A percentile compares a stretch with the other conserved stretches of the same genome.
Evolutionary conservation across 176 grass and related monocot species (phyloP).

Genomic region (Neostapfia colusana): DNA sequence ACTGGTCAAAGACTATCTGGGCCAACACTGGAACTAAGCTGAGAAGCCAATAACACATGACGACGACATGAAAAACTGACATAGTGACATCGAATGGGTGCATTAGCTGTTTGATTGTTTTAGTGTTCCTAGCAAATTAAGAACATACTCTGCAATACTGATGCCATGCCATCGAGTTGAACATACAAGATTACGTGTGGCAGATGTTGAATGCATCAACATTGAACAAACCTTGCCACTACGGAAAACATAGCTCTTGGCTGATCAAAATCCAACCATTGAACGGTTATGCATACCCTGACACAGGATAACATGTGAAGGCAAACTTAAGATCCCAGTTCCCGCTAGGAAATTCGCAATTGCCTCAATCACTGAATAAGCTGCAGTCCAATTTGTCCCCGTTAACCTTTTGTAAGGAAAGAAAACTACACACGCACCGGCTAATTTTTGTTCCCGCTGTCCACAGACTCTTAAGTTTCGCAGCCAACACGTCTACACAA

Average conservation of each 20-base stretch:
- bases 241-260: neutral
- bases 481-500: neutral
- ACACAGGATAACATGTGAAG: too few relatives aligned
- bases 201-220: neutral
- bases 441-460: neutral
- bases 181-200: neutral
- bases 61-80: neutral
- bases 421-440: neutral
- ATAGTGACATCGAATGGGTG: neutral
- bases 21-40: neutral
- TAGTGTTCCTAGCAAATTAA: neutral
- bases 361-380: neutral
- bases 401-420: neutral
- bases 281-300: too few relatives aligned
- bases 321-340: neutral
- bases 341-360: neutral
- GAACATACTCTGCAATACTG: neutral
- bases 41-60: neutral
- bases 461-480: neutral
- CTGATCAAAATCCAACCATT: conserved; percentile 18
- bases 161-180: neutral
- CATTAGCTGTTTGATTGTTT: conserved; percentile 12
- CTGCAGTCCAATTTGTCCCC: neutral
- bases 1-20: neutral
- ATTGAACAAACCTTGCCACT: neutral